phyloP scores from a whole-genome alignment of 176 grass and related monocot species.

The Triticum timopheevii region DNA sequence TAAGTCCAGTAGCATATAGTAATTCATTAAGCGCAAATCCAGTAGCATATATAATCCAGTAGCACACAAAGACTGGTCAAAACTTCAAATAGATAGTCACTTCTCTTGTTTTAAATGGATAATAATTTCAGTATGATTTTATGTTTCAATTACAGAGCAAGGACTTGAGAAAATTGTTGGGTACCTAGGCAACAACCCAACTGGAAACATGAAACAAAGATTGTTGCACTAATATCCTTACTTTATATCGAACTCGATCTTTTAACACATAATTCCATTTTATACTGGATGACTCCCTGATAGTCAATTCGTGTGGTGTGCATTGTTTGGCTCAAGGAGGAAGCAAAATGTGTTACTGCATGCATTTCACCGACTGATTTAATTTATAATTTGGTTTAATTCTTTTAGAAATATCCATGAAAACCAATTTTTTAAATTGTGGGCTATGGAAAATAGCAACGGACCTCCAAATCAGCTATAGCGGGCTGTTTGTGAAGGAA shows the following conservation, averaged over 20 bases:
- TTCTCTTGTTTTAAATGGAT: not conserved
- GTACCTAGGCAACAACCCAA: not conserved
- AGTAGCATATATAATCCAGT: not conserved
- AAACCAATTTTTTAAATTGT: not conserved
- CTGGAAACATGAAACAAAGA: not conserved
- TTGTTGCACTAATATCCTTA: not conserved
- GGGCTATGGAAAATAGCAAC: too few species aligned
- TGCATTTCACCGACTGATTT: not conserved
- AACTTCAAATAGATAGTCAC: not conserved
- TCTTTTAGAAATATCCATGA: not conserved
- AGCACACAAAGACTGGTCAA: not conserved
- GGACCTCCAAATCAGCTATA: too few species aligned
- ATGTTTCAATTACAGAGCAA: not conserved
- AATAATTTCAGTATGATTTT: not conserved
- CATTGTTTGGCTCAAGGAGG: not conserved
- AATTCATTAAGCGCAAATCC: not conserved
- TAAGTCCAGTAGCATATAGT: not conserved
- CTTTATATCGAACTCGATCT: not conserved
- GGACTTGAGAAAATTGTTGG: not conserved
- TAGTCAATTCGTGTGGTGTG: not conserved
- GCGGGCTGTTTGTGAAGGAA: too few species aligned
- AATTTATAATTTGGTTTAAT: not conserved
- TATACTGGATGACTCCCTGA: not conserved
- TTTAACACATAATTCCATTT: not conserved
- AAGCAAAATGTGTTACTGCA: not conserved